Evolutionary conservation across 495 filamentous ascomycete genomes (phyloP).

Genomic region (Entonaema liquescens): DNA sequence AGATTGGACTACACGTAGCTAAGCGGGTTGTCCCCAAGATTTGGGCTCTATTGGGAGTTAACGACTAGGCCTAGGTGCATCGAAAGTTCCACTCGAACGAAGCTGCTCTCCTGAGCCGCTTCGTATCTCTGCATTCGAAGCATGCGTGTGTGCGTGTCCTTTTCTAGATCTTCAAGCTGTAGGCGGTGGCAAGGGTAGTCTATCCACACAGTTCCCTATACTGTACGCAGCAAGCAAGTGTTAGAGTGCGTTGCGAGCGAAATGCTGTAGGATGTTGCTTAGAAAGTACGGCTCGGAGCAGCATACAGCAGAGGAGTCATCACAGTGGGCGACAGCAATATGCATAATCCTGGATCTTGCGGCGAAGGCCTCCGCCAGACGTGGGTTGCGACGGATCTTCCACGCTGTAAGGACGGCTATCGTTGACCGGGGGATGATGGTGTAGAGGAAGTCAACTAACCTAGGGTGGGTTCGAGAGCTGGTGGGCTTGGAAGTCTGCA

Average conservation of each 20-base stretch:
- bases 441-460: conserved; percentile 10
- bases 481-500: conserved; percentile 19
- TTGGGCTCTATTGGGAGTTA: conserved; percentile 42
- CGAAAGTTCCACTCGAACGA: conserved; percentile 32
- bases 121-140: conserved; percentile 43
- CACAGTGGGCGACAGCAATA: conserved; percentile 19
- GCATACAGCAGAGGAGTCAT: conserved; percentile 11
- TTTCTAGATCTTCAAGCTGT: conserved; percentile 40
- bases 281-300: conserved; percentile 11
- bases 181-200: conserved; percentile 31
- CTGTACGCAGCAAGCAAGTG: conserved; percentile 31
- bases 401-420: conserved; percentile 14
- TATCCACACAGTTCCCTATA: conserved; percentile 40
- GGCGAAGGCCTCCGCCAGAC: conserved; percentile 22
- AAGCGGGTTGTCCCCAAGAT: conserved; percentile 41
- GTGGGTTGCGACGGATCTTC: conserved; percentile 22
- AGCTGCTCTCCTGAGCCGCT: conserved; percentile 39
- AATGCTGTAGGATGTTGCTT: conserved; percentile 25
- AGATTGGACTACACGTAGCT: conserved; percentile 44
- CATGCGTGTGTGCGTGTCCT: conserved; percentile 44
- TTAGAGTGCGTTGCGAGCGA: conserved; percentile 19
- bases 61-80: conserved; percentile 33
- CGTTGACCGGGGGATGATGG: conserved; percentile 14
- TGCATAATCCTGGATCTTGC: conserved; percentile 34
- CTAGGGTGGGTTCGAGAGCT: conserved; percentile 31